Base-by-base conservation (phyloP, 2,329 filamentous ascomycete species). In the Xylariomycetidae sp. region DNA sequence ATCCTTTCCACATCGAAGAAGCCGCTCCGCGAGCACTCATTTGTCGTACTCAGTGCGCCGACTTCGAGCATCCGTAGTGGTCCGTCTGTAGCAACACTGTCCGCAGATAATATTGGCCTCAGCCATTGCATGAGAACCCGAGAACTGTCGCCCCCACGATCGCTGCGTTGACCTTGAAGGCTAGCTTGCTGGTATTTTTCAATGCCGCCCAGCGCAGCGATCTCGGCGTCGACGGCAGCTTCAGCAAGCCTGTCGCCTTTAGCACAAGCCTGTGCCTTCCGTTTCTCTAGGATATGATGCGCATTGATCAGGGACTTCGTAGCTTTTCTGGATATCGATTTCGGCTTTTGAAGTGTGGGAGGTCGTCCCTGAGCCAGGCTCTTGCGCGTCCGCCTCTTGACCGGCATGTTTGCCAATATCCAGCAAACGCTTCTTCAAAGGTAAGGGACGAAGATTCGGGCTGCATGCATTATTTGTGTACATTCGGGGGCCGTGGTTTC, bases 21-120 rank as follows among this genome's bases (percentile, higher is more conserved):
- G 6, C 69, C 69, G 40, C 82, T 83, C 39, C 68, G 75, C 1
- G 88, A 90, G 58, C 88, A 94, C 10, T 82, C 83, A 57, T 98
- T 98, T 24, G 74, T 72, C 3, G 79, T 84, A 47, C 86, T 93
- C 32, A 98, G 65, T 1, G 89, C 84, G 6, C 92, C 92, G 31
- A 98, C 79, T 60, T 98, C 92, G 6, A 98, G 76, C 64, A 96
- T 77, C 14, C 70, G 74, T 24, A 86, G 58, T 4, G 52, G 44
- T 34, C 24, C 28, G 13, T 26, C 33, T 19, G 33, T 34, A 34
- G 25, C 39, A 22, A 38, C 39, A 27, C 47, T 49, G 10, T 53
- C 44, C 7, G 25, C 44, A 27, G 50, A 52, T 19, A 52, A 34
- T 5, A 53, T 44, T 10, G 64, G 52, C 25, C 62, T 56, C 6